A percentile compares a stretch with the other conserved stretches of the same genome.
Evolutionary conservation across 2,329 filamentous ascomycete genomes (phyloP).

Genomic region (Ceratocystis albifundus): DNA sequence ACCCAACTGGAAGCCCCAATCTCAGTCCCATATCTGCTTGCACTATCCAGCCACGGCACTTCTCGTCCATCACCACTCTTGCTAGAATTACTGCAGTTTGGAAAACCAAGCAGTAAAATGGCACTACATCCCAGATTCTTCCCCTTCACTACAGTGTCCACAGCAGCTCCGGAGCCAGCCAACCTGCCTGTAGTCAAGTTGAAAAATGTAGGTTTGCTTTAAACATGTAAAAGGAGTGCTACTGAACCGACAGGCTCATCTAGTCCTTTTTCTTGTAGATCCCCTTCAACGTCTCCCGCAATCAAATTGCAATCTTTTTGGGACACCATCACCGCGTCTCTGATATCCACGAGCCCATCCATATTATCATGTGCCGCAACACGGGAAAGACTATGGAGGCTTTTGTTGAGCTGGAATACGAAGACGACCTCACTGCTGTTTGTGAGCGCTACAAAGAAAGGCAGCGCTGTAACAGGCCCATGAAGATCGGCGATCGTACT

Average conservation of each 20-base stretch:
- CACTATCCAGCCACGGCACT: background rate
- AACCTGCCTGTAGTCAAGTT: conserved; percentile 39
- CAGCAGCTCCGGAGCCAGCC: conserved; percentile 26
- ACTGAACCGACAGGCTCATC: conserved; percentile 18
- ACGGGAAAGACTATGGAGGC: conserved; percentile 52
- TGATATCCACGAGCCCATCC: conserved; percentile 45
- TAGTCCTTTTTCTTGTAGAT: conserved; percentile 34
- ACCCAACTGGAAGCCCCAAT: background rate
- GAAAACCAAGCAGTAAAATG: conserved; percentile 30
- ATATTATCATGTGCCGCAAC: conserved; percentile 54
- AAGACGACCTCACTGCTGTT: conserved; percentile 42
- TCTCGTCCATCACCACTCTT: conserved; percentile 11
- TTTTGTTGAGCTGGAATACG: conserved; percentile 46
- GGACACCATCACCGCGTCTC: conserved; percentile 46
- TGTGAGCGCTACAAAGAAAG: conserved; percentile 38
- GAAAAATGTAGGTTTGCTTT: conserved; percentile 35
- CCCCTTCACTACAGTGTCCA: conserved; percentile 37
- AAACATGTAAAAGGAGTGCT: too few relatives aligned
- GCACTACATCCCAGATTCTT: conserved; percentile 35
- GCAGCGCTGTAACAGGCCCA: conserved; percentile 32
- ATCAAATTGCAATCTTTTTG: conserved; percentile 48
- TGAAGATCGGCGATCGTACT: conserved; percentile 45
- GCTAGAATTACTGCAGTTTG: conserved; percentile 21
- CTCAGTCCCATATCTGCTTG: background rate
- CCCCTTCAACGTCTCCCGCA: conserved; percentile 42